Evolutionary conservation across 768 basidiomycete species (phyloP), one percentile per base, ranked within the genome.

Genomic region (Boletus sp.): DNA sequence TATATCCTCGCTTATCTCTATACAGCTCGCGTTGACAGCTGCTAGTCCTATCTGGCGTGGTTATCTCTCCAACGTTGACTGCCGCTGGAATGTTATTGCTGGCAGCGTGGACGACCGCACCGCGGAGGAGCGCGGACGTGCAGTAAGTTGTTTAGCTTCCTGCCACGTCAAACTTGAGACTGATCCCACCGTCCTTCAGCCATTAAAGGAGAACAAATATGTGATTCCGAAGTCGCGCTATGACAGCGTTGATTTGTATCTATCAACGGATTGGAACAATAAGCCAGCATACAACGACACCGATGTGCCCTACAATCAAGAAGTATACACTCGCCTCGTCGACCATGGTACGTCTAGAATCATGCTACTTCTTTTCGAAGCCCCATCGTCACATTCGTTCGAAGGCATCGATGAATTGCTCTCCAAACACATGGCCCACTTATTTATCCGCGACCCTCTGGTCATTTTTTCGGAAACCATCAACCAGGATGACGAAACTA

Each of bases 51-150:
- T 92, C 14, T 99, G 92, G 84, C 81, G 97, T 56, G 97, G 97
- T 6, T 88, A 92, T 69, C 82, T 99, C 40, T 87, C 95, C 38
- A 95, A 99, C 68, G 95, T 98, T 6, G 97, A 99, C 74, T 97
- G 92, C 65, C 84, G 97, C 40, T 99, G 97, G 97, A 92, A 98
- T 64, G 97, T 99, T 10, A 97, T 99, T 59, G 90, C 97, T 10
- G 97, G 90, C n/a, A 93, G 92, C 64, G 96, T 99, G 0, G 97
- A 99, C 65, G 96, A 98, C 72, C 84, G 97, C 47, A 98, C 94
- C 14, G 84, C 88, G 58, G 96, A 98, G 69, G 97, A 99, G 71
- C 84, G 96, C 53, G 95, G 95, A 6, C 58, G 88, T 27, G 27
- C 10, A 43, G 55, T 90, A 88, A 81, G 92, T 90, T 6, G 19